Base-by-base conservation (phyloP, 2,329 filamentous ascomycete species). In the Aspergillus spinulosporus region DNA sequence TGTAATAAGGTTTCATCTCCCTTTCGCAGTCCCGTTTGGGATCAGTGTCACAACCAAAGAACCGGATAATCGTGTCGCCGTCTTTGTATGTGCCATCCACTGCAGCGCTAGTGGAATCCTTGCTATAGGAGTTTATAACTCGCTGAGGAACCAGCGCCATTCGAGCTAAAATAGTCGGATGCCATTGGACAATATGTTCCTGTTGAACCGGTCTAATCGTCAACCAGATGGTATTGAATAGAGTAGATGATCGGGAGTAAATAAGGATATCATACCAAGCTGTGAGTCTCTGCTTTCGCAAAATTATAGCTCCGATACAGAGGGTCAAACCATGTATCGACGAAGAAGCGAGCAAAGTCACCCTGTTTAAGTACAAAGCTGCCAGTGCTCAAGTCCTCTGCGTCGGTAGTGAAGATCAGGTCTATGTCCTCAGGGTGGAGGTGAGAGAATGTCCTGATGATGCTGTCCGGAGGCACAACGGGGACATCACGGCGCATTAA, bases 241-340 rank as follows among this genome's bases (percentile, higher is more conserved):
- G 3, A 15, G 15, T 31, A 9, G 3, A 21, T 12, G n/a, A 49
- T n/a, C 5, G 5, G 5, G 15, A 26, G 32, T 34, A 60, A 26
- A 32, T 28, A 21, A 14, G 29, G 37, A 8, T 42, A n/a, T 72
- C 86, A 70, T 79, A 92, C 94, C 78, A 99, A 75, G 49, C 93
- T 92, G 78, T 99, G 93, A 26, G 82, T 84, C 74, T 99, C 94
- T 0, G 91, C 92, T 72, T 95, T 97, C 69, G 95, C 90, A 69
- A 99, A 99, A 70, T 96, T 96, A 77, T 99, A 99, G 64, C 82
- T 89, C 61, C 93, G 83, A 75, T 96, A 99, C 43, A 97, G 78
- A 47, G 94, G 94, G 71, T 97, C 92, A 69, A 94, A 96, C 94
- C 94, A 99, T 1, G 90, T 88, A 71, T 99, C 94, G 14, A 97